These are phyloP conservation scores for Rhodocollybia butyracea DNA, from an alignment of 768 basidiomycete genomes.

Conservation along the genomic window DNA sequence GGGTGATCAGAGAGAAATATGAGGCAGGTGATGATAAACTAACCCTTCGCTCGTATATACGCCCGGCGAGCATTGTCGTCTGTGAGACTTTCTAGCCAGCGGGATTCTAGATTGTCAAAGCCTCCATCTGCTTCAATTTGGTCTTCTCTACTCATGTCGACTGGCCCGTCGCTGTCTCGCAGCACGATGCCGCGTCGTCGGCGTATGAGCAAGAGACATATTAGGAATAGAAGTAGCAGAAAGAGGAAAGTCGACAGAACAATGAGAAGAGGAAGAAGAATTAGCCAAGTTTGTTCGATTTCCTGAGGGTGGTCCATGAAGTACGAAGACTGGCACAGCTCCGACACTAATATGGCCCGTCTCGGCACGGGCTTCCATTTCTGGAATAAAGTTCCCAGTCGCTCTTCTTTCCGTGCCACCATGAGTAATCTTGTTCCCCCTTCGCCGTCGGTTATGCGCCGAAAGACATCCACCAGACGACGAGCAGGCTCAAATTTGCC, in stretches of 20 bases:
- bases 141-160: slow-evolving; percentile 91
- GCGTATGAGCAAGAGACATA: slow-evolving; percentile 84
- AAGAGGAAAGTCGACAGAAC: slow-evolving; percentile 91
- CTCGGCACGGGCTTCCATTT: neutral
- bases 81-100: slow-evolving; percentile 85
- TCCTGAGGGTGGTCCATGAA: neutral
- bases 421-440: slow-evolving; percentile 39
- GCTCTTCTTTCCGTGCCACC: slow-evolving; percentile 14
- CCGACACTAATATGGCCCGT: no score
- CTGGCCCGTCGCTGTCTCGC: slow-evolving; percentile 85
- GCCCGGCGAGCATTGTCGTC: slow-evolving; percentile 58
- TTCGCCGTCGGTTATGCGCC: slow-evolving; percentile 46
- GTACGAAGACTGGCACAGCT: neutral
- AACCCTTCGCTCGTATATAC: slow-evolving; percentile 89
- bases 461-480: slow-evolving; percentile 54
- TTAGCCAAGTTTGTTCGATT: slow-evolving; percentile 49
- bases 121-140: slow-evolving; percentile 90
- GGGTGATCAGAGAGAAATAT: neutral
- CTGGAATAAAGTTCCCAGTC: neutral
- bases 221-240: slow-evolving; percentile 86
- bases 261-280: slow-evolving; percentile 92
- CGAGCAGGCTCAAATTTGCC: slow-evolving; percentile 60
- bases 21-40: slow-evolving; percentile 19
- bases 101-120: slow-evolving; percentile 85
- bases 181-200: slow-evolving; percentile 74